These are phyloP conservation scores for Thalassiosira mediterranea DNA, from an alignment of 352 stramenopile genomes.

Conservation along the genomic window DNA sequence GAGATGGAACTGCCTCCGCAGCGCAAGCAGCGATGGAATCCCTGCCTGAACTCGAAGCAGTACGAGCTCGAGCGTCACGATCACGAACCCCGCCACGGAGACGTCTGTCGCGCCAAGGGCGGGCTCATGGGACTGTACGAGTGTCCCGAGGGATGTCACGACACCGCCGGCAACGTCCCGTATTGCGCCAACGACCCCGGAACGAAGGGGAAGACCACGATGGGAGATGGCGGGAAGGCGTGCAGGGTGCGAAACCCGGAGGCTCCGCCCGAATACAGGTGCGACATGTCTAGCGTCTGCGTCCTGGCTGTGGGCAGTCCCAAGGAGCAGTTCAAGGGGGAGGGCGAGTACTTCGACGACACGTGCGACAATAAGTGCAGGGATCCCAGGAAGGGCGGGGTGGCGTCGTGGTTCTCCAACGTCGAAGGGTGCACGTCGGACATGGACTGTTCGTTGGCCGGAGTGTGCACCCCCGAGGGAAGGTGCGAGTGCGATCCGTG, in stretches of 20 bases:
- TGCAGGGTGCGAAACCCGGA: conserved; percentile 28
- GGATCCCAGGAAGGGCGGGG: conserved; percentile 10
- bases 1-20: too few relatives aligned
- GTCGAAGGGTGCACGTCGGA: conserved; percentile 18
- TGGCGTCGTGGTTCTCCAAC: conserved; percentile 9
- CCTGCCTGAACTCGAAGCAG: conserved; percentile 29
- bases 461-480: conserved; percentile 23
- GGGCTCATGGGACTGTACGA: conserved; percentile 28
- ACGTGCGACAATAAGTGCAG: conserved; percentile 46
- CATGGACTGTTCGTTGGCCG: conserved; percentile 40
- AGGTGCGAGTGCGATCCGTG: conserved; percentile 45
- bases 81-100: conserved; percentile 37
- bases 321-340: conserved; percentile 35
- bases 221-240: background rate
- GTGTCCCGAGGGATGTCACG: conserved; percentile 35
- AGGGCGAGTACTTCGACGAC: conserved; percentile 41
- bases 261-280: conserved; percentile 39
- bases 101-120: conserved; percentile 37
- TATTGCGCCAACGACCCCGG: conserved; percentile 27
- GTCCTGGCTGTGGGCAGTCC: conserved; percentile 35
- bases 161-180: conserved; percentile 26
- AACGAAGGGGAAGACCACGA: background rate
- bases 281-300: conserved; percentile 34
- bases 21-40: conserved; percentile 26
- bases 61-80: conserved; percentile 51